A percentile compares a stretch with the other conserved stretches of the same genome.
Evolutionary conservation across 1,284 basidiomycete genomes (phyloP).

Genomic region (Trametes polyzona): DNA sequence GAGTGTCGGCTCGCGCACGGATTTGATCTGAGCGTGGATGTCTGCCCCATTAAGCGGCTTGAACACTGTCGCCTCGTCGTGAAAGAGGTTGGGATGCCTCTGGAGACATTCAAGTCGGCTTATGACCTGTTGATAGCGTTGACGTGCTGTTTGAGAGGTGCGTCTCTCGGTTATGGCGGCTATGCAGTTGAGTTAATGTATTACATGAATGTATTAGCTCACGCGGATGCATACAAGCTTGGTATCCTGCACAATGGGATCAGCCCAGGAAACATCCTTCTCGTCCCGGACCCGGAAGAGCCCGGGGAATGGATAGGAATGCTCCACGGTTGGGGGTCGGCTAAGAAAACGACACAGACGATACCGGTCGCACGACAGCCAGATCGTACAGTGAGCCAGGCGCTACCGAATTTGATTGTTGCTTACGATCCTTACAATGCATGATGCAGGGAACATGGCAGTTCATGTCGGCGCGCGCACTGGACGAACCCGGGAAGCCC

Average conservation of each 20-base stretch:
- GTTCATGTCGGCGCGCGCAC: constrained; percentile 8
- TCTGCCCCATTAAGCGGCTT: constrained; percentile 18
- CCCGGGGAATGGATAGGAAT: neutral
- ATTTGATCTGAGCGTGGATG: too few species aligned
- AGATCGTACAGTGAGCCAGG: constrained; percentile 7
- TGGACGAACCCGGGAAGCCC: neutral
- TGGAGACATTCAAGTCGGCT: constrained; percentile 4
- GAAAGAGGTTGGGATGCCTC: constrained; percentile 13
- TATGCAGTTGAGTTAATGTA: neutral
- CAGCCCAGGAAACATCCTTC: constrained; percentile 20
- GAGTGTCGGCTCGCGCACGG: neutral
- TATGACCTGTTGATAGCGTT: neutral
- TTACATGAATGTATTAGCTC: neutral
- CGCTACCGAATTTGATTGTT: neutral
- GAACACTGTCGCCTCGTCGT: constrained; percentile 21
- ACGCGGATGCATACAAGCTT: neutral
- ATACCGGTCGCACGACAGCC: neutral
- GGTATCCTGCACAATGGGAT: neutral
- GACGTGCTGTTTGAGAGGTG: constrained; percentile 5
- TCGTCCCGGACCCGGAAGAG: neutral
- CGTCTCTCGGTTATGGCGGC: neutral
- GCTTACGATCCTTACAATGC: neutral
- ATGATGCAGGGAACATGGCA: constrained; percentile 14
- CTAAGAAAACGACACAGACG: neutral
- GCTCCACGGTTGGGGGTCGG: constrained; percentile 14